Percentiles rank a stretch among this genome's conserved stretches.
These are phyloP conservation scores for Arabidopsis thaliana DNA, from an alignment of 345 rosid genomes.

Conservation along the genomic window DNA sequence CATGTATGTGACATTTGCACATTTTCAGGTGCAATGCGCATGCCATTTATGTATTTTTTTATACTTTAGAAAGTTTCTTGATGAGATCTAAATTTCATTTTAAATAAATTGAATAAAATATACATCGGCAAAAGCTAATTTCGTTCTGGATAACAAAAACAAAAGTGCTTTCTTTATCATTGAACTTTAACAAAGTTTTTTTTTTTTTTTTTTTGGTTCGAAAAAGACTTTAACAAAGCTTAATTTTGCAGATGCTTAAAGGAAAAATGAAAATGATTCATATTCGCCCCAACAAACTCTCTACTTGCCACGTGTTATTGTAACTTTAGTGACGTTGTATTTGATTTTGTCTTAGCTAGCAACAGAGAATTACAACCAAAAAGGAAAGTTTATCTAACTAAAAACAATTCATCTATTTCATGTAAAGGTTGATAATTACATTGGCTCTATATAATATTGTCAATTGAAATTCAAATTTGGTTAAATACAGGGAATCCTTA, in stretches of 20 bases:
- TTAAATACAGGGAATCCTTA: no score
- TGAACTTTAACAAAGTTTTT: slow-evolving; percentile 26
- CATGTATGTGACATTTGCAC: slow-evolving; percentile 34
- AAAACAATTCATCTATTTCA: neutral
- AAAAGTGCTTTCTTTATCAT: slow-evolving; percentile 28
- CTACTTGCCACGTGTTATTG: slow-evolving; percentile 19
- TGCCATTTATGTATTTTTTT: slow-evolving; percentile 13
- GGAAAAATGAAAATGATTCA: slow-evolving; percentile 42
- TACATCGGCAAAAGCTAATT: slow-evolving; percentile 1
- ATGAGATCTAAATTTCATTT: slow-evolving; percentile 24
- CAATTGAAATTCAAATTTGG: no score
- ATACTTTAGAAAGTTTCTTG: neutral
- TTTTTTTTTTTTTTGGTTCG: neutral
- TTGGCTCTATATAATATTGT: no score
- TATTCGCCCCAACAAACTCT: slow-evolving; percentile 29
- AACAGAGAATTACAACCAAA: neutral
- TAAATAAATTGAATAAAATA: neutral
- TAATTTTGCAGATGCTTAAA: slow-evolving; percentile 41
- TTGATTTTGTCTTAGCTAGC: slow-evolving; percentile 26
- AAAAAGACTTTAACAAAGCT: slow-evolving; percentile 1
- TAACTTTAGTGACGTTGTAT: slow-evolving; percentile 25
- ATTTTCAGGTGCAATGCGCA: slow-evolving; percentile 24
- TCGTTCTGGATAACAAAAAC: slow-evolving; percentile 13
- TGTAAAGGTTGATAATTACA: neutral
- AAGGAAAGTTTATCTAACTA: neutral